Evolutionary conservation across 495 filamentous ascomycete genomes (phyloP).

Genomic region (Geoglossum glabrum): DNA sequence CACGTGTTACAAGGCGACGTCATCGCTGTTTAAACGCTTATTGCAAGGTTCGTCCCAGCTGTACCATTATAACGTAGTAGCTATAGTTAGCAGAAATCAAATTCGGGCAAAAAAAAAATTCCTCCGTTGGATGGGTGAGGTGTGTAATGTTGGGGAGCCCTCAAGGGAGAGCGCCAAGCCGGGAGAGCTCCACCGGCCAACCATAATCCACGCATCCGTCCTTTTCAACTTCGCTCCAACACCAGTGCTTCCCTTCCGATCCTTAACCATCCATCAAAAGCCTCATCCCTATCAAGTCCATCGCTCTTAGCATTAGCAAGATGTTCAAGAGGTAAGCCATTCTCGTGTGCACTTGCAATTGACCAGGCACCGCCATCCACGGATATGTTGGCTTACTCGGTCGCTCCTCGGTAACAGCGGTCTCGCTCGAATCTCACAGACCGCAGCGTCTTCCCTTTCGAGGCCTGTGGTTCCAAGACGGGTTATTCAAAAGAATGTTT

Average conservation of each 20-base stretch:
- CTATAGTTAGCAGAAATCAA: neutral
- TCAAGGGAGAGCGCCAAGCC: neutral
- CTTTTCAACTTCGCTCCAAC: constrained; percentile 1
- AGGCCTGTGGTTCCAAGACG: constrained; percentile 46
- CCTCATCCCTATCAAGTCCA: constrained; percentile 13
- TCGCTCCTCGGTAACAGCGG: constrained; percentile 33
- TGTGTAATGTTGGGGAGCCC: neutral
- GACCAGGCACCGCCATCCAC: constrained; percentile 26
- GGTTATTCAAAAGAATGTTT: constrained; percentile 34
- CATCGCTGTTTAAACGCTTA: neutral
- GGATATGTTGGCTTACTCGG: constrained; percentile 16
- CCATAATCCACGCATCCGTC: neutral
- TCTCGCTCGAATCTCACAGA: constrained; percentile 59
- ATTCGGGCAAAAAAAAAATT: neutral
- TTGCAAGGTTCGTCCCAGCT: neutral
- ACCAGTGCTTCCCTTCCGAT: neutral
- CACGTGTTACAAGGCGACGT: neutral
- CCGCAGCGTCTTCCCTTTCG: constrained; percentile 54
- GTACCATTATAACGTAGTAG: neutral
- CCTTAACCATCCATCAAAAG: neutral
- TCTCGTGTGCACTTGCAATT: constrained; percentile 19
- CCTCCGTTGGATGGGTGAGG: neutral
- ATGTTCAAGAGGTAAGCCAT: constrained; percentile 79
- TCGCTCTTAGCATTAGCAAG: constrained; percentile 37
- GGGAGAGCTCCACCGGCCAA: neutral